phyloP scores from a whole-genome alignment of 495 filamentous ascomycete genomes.

The Glonium stellatum region DNA sequence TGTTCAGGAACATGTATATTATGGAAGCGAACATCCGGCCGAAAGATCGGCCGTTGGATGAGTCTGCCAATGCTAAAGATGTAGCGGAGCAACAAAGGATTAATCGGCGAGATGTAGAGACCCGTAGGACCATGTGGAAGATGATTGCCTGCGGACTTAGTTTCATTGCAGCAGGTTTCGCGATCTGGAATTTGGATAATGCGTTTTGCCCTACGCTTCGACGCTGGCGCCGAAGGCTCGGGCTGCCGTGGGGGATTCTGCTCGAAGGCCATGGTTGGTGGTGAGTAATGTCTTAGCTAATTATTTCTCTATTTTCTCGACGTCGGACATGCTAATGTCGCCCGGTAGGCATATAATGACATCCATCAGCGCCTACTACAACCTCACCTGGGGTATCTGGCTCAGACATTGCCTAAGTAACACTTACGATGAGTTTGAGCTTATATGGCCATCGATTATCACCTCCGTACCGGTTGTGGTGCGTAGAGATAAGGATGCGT shows the following conservation, averaged over 20 bases:
- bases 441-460: too few species aligned
- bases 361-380: too few species aligned
- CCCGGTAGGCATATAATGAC: too few species aligned
- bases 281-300: too few species aligned
- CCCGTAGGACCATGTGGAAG: conserved; percentile 64
- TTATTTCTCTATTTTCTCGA: too few species aligned
- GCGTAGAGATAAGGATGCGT: too few species aligned
- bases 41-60: too few species aligned
- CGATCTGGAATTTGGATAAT: conserved; percentile 84
- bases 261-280: conserved; percentile 97
- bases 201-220: conserved; percentile 65
- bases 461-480: too few species aligned
- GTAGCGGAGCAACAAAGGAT: conserved; percentile 34
- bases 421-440: too few species aligned
- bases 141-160: conserved; percentile 64
- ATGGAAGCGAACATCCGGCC: conserved; percentile 78
- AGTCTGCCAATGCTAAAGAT: conserved; percentile 25
- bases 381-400: too few species aligned
- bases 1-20: conserved; percentile 77
- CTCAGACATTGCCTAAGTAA: too few species aligned
- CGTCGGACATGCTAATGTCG: too few species aligned
- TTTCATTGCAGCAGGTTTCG: conserved; percentile 77
- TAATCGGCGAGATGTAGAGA: conserved; percentile 50
- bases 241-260: conserved; percentile 83
- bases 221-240: conserved; percentile 61